These are phyloP conservation scores for Rutstroemia sp. DNA, from an alignment of 2,329 filamentous ascomycete species.

Conservation along the genomic window DNA sequence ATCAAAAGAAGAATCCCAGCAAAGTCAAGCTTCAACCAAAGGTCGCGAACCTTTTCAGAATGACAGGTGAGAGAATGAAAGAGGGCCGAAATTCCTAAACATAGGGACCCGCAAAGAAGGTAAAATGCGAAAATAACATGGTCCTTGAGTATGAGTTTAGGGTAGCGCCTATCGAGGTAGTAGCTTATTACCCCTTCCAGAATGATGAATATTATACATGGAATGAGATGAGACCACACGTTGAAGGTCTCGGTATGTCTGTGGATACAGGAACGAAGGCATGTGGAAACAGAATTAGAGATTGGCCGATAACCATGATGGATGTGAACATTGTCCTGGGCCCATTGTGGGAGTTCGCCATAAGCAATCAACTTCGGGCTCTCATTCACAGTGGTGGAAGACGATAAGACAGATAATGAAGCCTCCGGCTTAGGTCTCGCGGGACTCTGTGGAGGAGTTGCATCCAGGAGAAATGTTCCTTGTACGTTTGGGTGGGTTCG, in stretches of 20 bases:
- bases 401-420: background rate
- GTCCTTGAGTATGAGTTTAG: slow-evolving; percentile 30
- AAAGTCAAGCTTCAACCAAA: slow-evolving; percentile 35
- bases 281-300: slow-evolving; percentile 31
- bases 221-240: slow-evolving; percentile 39
- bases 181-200: slow-evolving; percentile 26
- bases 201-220: slow-evolving; percentile 32
- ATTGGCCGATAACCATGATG: slow-evolving; percentile 37
- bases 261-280: slow-evolving; percentile 35
- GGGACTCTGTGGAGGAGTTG: slow-evolving; percentile 2
- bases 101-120: slow-evolving; percentile 31
- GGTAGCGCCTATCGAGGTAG: slow-evolving; percentile 29
- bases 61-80: slow-evolving; percentile 37
- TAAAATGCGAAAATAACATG: slow-evolving; percentile 35
- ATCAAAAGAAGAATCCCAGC: slow-evolving; percentile 34
- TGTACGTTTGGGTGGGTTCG: background rate
- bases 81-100: slow-evolving; percentile 32
- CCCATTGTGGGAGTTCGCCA: slow-evolving; percentile 36
- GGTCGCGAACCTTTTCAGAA: slow-evolving; percentile 29
- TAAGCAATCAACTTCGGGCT: background rate
- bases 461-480: slow-evolving; percentile 2
- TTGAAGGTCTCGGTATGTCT: slow-evolving; percentile 39
- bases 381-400: background rate
- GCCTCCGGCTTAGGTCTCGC: background rate
- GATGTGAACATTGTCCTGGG: slow-evolving; percentile 36